phyloP scores from a whole-genome alignment of 805 yeast species.

The Scheffersomyces coipomensis region DNA sequence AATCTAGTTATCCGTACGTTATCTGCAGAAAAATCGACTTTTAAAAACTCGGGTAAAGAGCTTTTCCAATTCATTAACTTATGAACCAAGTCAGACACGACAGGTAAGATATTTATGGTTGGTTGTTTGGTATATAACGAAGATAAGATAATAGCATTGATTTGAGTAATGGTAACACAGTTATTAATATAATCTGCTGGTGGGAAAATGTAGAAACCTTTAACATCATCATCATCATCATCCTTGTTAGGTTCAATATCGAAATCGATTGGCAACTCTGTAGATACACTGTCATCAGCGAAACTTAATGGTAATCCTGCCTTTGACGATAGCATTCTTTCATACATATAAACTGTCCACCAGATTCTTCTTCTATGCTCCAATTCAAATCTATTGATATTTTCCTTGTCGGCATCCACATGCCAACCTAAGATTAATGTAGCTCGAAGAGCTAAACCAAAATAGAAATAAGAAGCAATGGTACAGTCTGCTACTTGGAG shows the following conservation, averaged over 20 bases:
- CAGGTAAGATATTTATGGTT: slow-evolving; percentile 70
- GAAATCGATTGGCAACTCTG: slow-evolving; percentile 72
- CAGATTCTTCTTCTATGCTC: slow-evolving; percentile 51
- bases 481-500: slow-evolving; percentile 84
- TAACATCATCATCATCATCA: slow-evolving; percentile 47
- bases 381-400: slow-evolving; percentile 48
- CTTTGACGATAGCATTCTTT: slow-evolving; percentile 76
- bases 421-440: slow-evolving; percentile 76
- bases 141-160: slow-evolving; percentile 70
- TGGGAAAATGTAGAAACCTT: slow-evolving; percentile 69
- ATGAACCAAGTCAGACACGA: slow-evolving; percentile 66
- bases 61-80: slow-evolving; percentile 68
- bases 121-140: slow-evolving; percentile 75
- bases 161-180: slow-evolving; percentile 76
- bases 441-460: slow-evolving; percentile 72
- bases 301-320: slow-evolving; percentile 79
- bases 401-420: slow-evolving; percentile 74
- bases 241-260: slow-evolving; percentile 51
- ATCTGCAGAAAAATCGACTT: slow-evolving; percentile 58
- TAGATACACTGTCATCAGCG: slow-evolving; percentile 78
- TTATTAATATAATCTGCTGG: slow-evolving; percentile 74
- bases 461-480: slow-evolving; percentile 75
- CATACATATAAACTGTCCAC: slow-evolving; percentile 53
- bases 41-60: slow-evolving; percentile 59
- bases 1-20: slow-evolving; percentile 60